Conservation (phyloP, 106 monocot species). For the Xerophyta viscosa region DNA sequence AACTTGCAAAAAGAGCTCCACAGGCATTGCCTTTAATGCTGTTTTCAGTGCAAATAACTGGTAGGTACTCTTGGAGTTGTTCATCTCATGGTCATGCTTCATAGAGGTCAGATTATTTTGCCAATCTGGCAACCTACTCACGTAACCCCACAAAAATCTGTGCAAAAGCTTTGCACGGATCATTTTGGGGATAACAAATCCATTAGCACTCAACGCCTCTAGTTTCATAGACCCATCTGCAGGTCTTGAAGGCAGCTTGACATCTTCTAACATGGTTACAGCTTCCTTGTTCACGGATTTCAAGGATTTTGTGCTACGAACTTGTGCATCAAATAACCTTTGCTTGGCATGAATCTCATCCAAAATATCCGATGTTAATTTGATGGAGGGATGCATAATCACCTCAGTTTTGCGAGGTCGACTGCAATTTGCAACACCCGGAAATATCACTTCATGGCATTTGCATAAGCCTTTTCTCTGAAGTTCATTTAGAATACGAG, state of each 20-base stretch:
- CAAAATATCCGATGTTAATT: constrained; percentile 32
- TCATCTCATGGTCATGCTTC: constrained; percentile 12
- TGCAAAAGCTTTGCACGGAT: constrained; percentile 81
- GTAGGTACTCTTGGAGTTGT: constrained; percentile 19
- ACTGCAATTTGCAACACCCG: constrained; percentile 35
- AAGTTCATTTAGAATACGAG: constrained; percentile 44
- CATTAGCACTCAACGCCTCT: constrained; percentile 62
- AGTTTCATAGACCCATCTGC: constrained; percentile 18
- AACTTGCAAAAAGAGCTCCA: constrained; percentile 87
- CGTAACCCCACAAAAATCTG: constrained; percentile 60
- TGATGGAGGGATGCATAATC: constrained; percentile 50
- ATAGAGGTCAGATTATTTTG: constrained; percentile 20
- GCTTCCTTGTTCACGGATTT: constrained; percentile 16
- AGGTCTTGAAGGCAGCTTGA: constrained; percentile 15
- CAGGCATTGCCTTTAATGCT: constrained; percentile 69
- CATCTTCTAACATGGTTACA: constrained; percentile 12
- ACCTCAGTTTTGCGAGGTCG: constrained; percentile 37
- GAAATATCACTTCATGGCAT: constrained; percentile 36
- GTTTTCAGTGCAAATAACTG: constrained; percentile 44
- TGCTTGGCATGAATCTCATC: constrained; percentile 41
- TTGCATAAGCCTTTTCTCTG: constrained; percentile 43
- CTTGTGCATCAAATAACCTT: constrained; percentile 35
- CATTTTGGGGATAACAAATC: constrained; percentile 73
- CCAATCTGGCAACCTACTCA: constrained; percentile 38
- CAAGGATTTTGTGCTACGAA: constrained; percentile 18